A percentile compares a stretch with the other conserved stretches of the same genome.
Conservation (phyloP, 345 rosid species). For the Aegle marmelos region DNA sequence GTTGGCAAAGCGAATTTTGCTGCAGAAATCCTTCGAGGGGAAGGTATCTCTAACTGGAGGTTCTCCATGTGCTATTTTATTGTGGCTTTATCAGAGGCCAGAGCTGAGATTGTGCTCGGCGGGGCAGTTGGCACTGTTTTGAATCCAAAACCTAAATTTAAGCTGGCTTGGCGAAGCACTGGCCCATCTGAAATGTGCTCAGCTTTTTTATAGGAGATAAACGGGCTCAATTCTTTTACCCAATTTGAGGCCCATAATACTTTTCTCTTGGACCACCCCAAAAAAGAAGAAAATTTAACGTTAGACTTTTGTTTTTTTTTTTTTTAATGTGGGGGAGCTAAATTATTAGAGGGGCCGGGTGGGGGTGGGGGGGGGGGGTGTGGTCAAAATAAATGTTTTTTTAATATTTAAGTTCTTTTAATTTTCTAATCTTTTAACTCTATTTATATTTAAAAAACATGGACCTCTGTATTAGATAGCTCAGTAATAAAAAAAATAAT, state of each 20-base stretch:
- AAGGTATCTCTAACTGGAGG: not conserved
- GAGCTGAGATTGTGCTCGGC: not conserved
- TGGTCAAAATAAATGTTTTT: too few species aligned
- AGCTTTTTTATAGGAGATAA: not conserved
- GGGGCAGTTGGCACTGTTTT: not conserved
- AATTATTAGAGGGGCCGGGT: too few species aligned
- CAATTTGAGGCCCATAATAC: not conserved
- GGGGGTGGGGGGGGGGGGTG: too few species aligned
- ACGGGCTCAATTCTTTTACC: not conserved
- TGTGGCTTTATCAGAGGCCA: not conserved
- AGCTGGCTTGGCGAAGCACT: not conserved
- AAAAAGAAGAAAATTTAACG: not conserved
- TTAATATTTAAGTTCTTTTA: too few species aligned
- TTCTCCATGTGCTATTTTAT: not conserved
- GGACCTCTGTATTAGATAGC: too few species aligned
- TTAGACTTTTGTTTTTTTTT: too few species aligned
- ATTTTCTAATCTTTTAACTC: too few species aligned
- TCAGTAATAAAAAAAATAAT: too few species aligned
- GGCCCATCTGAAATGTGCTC: not conserved
- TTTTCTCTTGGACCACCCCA: not conserved
- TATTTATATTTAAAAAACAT: too few species aligned
- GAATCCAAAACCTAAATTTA: not conserved
- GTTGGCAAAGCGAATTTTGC: slow-evolving; percentile 7
- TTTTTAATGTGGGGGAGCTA: too few species aligned
- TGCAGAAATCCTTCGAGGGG: not conserved